A percentile compares a stretch with the other conserved stretches of the same genome.
Evolutionary conservation across 495 filamentous ascomycete genomes (phyloP).

Genomic region (Penicillium angulare): DNA sequence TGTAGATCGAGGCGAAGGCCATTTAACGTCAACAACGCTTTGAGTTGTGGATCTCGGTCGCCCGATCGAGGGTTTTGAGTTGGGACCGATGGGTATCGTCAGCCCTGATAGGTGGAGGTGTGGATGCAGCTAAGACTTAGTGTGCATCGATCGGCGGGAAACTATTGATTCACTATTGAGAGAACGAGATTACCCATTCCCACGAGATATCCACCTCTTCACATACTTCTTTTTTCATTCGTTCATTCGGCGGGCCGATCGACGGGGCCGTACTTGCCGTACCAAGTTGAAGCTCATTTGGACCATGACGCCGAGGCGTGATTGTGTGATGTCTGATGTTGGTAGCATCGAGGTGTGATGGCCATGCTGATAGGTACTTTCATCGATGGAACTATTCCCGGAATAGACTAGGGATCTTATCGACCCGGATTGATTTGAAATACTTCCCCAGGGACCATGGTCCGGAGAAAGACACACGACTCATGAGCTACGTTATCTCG

Average conservation of each 20-base stretch:
- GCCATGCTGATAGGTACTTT: too few relatives aligned
- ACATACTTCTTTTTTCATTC: too few relatives aligned
- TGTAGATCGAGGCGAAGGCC: not conserved
- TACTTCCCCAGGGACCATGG: too few relatives aligned
- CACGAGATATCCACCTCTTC: not conserved
- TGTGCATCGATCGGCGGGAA: not conserved
- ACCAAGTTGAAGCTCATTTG: too few relatives aligned
- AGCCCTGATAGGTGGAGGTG: not conserved
- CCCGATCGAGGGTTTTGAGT: not conserved
- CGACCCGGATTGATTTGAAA: too few relatives aligned
- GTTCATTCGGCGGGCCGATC: not conserved
- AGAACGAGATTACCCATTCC: not conserved
- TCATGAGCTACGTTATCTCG: too few relatives aligned
- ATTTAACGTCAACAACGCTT: not conserved
- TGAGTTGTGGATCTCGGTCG: not conserved
- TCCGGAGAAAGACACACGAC: too few relatives aligned
- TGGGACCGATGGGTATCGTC: not conserved
- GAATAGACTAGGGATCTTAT: too few relatives aligned
- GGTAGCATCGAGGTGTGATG: too few relatives aligned
- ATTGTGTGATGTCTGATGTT: not conserved
- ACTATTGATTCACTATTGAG: constrained; percentile 3
- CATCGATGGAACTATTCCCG: too few relatives aligned
- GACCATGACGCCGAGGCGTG: not conserved
- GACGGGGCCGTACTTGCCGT: too few relatives aligned
- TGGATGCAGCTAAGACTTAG: not conserved